A percentile compares a stretch with the other conserved stretches of the same genome.
Conservation (phyloP, 2,329 filamentous ascomycete species). For the Cercospora canescens region DNA sequence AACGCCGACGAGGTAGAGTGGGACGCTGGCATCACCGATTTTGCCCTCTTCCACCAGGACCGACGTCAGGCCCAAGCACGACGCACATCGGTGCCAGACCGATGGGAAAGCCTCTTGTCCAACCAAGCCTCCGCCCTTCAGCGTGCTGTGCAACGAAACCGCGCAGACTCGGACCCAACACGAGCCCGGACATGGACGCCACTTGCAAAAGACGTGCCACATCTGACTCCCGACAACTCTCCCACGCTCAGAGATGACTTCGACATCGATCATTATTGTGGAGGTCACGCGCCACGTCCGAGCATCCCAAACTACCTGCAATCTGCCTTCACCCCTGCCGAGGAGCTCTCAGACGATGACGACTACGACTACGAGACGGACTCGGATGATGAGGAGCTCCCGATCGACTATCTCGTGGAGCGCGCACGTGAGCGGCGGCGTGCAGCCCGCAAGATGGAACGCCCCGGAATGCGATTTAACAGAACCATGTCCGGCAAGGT, state of each 20-base stretch:
- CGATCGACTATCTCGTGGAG: constrained; percentile 29
- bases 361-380: constrained; percentile 25
- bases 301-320: constrained; percentile 27
- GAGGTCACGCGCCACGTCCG: constrained; percentile 9
- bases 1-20: constrained; percentile 32
- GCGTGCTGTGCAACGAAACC: constrained; percentile 29
- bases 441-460: constrained; percentile 24
- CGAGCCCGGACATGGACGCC: constrained; percentile 20
- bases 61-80: constrained; percentile 28
- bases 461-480: constrained; percentile 32
- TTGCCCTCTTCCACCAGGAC: constrained; percentile 35
- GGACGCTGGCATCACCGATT: constrained; percentile 37
- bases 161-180: constrained; percentile 16
- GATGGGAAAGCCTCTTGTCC: constrained; percentile 30
- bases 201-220: constrained; percentile 28
- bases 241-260: constrained; percentile 33
- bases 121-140: constrained; percentile 29
- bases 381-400: constrained; percentile 28
- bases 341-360: constrained; percentile 21
- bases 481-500: constrained; percentile 34
- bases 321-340: constrained; percentile 18
- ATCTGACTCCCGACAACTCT: constrained; percentile 35
- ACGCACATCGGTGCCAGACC: constrained; percentile 23
- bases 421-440: constrained; percentile 23
- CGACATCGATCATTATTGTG: constrained; percentile 27